Evolutionary conservation across 176 grass and related monocot genomes (phyloP), one percentile per base, ranked within the genome.

Genomic region (Oryza officinalis): DNA sequence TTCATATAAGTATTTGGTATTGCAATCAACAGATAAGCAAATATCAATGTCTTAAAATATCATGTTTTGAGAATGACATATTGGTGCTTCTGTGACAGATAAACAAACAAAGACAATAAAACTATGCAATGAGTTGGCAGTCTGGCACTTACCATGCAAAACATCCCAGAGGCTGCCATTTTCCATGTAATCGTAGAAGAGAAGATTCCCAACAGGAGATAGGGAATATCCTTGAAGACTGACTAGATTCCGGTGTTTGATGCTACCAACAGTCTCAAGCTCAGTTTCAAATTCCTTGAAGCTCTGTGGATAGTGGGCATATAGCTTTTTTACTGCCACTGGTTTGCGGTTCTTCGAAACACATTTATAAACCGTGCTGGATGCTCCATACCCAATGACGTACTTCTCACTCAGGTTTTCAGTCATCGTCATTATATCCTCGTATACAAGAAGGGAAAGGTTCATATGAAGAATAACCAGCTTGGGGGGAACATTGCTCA

Each of bases 381-480:
- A 99, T 27, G 97, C 97, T 43, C 97, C 97, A 41, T 96, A 99
- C 49, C 97, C 97, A 75, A 99, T 96, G 60, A 99, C 96, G 72
- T 99, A 99, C 63, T 99, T 99, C 70, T 99, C 97, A 47, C 88
- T 99, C 67, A 99, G 84, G 50, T 94, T 96, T 78, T 99, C 97
- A 3, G 97, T 99, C 97, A 99, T 99, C 45, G 93, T 84, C 93
- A 99, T 99, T 75, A 99, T 99, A 80, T 99, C 97, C 77, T 99
- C 97, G 1, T 96, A 99, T 11, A 96, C 97, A 78, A 94, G 93
- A 78, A 99, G 88, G 2, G 97, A 93, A 93, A 99, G 94, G 37
- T 99, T 99, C 97, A 99, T 96, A 86, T 99, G 90, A 75, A 99
- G 97, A 69, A 99, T 96, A n/a, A 99, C 97, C 57, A 99, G 87